Evolutionary conservation across 805 yeast species (phyloP).

Genomic region (Priceomyces castillae): DNA sequence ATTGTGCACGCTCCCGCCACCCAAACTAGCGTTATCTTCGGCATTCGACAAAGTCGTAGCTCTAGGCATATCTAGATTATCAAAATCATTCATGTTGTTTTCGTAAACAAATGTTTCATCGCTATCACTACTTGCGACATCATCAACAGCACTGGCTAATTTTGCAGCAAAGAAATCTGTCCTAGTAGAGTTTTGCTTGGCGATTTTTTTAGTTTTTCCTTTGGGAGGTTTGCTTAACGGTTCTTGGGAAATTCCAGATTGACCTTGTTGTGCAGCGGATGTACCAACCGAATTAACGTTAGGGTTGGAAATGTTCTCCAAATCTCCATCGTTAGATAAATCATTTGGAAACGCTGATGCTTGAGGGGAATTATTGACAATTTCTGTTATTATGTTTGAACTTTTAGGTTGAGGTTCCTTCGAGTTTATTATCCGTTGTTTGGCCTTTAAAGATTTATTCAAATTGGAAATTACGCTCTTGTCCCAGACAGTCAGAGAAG

Average conservation of each 20-base stretch:
- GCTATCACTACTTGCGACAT: slow-evolving; percentile 79
- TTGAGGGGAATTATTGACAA: slow-evolving; percentile 35
- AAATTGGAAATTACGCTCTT: slow-evolving; percentile 36
- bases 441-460: slow-evolving; percentile 42
- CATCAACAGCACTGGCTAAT: slow-evolving; percentile 91
- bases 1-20: slow-evolving; percentile 6
- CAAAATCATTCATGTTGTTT: slow-evolving; percentile 33
- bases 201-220: slow-evolving; percentile 25
- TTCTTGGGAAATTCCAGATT: slow-evolving; percentile 1
- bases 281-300: neutral
- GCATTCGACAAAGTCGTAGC: slow-evolving; percentile 7
- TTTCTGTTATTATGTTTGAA: slow-evolving; percentile 33
- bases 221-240: slow-evolving; percentile 8
- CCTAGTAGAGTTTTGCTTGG: slow-evolving; percentile 61
- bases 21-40: slow-evolving; percentile 10
- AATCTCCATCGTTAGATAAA: slow-evolving; percentile 7
- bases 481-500: slow-evolving; percentile 10
- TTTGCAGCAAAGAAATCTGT: slow-evolving; percentile 95
- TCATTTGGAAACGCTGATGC: slow-evolving; percentile 17
- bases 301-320: slow-evolving; percentile 3
- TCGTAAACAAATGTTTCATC: slow-evolving; percentile 98
- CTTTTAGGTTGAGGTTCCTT: slow-evolving; percentile 38
- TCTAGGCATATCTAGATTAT: slow-evolving; percentile 8
- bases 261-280: neutral
- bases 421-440: slow-evolving; percentile 36